These are phyloP conservation scores for Rhododendron ferrugineum DNA, from an alignment of 148 eudicot species.

Conservation along the genomic window DNA sequence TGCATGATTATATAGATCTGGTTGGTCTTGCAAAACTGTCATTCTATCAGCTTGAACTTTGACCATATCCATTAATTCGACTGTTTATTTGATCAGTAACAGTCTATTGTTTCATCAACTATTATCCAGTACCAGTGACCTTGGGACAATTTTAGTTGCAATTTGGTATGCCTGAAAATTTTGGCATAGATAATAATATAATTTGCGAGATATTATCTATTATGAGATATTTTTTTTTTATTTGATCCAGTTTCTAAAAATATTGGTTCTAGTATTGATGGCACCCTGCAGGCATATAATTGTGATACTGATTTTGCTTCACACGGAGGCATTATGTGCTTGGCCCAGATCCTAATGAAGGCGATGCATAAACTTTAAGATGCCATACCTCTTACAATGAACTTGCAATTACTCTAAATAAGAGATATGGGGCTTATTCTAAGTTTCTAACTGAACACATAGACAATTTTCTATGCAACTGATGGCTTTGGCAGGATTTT, in stretches of 20 bases:
- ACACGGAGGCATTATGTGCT: neutral
- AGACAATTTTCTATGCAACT: neutral
- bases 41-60: neutral
- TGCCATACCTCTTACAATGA: neutral
- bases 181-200: neutral
- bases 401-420: neutral
- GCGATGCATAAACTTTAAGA: neutral
- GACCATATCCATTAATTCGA: neutral
- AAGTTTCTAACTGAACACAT: neutral
- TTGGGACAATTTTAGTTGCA: neutral
- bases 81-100: neutral
- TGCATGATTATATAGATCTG: neutral
- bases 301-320: neutral
- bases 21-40: neutral
- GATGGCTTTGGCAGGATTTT: neutral
- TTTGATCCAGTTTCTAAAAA: neutral
- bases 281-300: neutral
- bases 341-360: neutral
- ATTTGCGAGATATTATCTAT: no score
- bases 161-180: neutral
- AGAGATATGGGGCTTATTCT: neutral
- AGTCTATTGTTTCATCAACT: neutral
- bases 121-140: neutral
- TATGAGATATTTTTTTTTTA: no score
- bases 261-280: neutral